Conservation (phyloP, 768 basidiomycete genomes). For the Rhodotorula kratochvilovae region DNA sequence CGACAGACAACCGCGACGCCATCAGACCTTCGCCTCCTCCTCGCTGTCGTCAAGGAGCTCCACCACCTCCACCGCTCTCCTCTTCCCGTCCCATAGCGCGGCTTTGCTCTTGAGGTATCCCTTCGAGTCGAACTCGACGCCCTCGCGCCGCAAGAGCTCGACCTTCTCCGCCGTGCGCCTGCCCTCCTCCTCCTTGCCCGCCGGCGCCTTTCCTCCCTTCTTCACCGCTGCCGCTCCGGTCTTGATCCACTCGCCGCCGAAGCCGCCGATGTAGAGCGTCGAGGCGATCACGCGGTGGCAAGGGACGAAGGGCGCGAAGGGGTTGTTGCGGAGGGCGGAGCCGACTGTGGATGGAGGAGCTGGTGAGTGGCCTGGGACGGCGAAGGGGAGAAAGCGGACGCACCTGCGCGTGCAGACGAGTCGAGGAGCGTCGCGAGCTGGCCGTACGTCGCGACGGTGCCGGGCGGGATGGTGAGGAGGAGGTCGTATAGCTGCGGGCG, state of each 20-base stretch:
- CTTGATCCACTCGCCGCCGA: constrained; percentile 58
- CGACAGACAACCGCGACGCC: no score
- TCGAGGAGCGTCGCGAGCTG: constrained; percentile 17
- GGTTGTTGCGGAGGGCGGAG: constrained; percentile 60
- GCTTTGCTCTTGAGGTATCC: constrained; percentile 49
- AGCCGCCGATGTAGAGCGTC: constrained; percentile 61
- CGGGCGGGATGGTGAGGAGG: constrained; percentile 28
- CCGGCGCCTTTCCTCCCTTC: background rate
- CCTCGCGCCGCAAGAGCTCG: constrained; percentile 55
- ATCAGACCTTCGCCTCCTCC: no score
- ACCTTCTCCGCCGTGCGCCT: constrained; percentile 49
- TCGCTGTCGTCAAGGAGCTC: no score
- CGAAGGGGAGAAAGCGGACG: background rate
- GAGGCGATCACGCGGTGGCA: constrained; percentile 68
- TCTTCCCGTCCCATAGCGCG: constrained; percentile 29
- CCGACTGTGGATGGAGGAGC: constrained; percentile 51
- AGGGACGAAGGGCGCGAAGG: constrained; percentile 64
- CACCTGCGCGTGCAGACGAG: constrained; percentile 15
- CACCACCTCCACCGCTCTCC: background rate
- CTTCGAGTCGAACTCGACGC: constrained; percentile 54
- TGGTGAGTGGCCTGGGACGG: background rate
- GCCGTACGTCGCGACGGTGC: constrained; percentile 39
- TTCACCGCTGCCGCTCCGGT: no score
- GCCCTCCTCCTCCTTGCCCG: background rate
- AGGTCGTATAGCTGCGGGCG: constrained; percentile 31